Evolutionary conservation across 495 filamentous ascomycete genomes (phyloP).

Genomic region (Penicillium bovifimosum): DNA sequence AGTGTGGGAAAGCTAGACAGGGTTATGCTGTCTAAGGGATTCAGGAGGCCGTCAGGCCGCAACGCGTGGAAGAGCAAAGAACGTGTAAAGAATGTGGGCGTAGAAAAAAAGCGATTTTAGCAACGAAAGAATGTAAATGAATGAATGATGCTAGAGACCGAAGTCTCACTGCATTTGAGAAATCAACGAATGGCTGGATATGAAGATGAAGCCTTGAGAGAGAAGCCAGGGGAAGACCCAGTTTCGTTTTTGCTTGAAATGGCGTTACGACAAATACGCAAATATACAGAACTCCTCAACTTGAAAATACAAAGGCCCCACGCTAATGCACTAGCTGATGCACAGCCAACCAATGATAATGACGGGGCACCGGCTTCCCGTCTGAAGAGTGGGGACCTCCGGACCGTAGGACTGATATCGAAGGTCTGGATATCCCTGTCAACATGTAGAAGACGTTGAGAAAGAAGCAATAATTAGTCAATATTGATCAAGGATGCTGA

Average conservation of each 20-base stretch:
- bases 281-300: slow-evolving; percentile 5
- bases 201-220: slow-evolving; percentile 19
- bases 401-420: background rate
- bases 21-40: slow-evolving; percentile 16
- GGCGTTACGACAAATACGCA: background rate
- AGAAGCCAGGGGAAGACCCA: slow-evolving; percentile 4
- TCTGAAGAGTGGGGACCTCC: background rate
- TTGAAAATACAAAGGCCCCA: background rate
- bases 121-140: slow-evolving; percentile 26
- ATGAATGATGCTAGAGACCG: slow-evolving; percentile 22
- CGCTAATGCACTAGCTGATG: background rate
- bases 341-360: background rate
- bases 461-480: background rate
- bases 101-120: slow-evolving; percentile 22
- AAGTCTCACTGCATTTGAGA: slow-evolving; percentile 21
- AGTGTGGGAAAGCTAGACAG: slow-evolving; percentile 12
- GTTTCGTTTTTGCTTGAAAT: slow-evolving; percentile 1
- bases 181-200: slow-evolving; percentile 40
- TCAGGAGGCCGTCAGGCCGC: slow-evolving; percentile 20
- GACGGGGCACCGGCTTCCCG: background rate
- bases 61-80: slow-evolving; percentile 32
- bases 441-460: background rate
- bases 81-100: slow-evolving; percentile 31
- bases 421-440: background rate
- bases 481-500: background rate